Conservation (phyloP, 257 asterid genomes). For the Jasminum sambac region DNA sequence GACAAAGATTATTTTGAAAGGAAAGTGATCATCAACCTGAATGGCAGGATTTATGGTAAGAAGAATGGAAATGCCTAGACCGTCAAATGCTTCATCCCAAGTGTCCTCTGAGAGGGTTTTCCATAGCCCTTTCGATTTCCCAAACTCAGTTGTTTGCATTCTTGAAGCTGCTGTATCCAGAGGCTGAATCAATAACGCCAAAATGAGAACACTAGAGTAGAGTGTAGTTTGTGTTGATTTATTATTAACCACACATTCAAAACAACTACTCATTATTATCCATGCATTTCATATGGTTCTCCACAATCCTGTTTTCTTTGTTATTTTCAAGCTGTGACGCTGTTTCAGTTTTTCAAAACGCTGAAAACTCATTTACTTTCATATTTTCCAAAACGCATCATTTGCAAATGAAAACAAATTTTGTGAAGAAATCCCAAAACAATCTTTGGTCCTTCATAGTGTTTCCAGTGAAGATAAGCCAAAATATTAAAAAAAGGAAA, state of each 20-base stretch:
- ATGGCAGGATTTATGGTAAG: slow-evolving; percentile 90
- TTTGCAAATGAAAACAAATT: no score
- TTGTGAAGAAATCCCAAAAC: no score
- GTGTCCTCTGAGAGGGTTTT: slow-evolving; percentile 71
- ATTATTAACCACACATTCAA: no score
- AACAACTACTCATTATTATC: no score
- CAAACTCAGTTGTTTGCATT: slow-evolving; percentile 94
- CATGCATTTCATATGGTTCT: no score
- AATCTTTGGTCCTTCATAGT: no score
- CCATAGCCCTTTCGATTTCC: slow-evolving; percentile 84
- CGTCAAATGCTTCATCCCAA: slow-evolving; percentile 85
- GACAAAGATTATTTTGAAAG: slow-evolving; percentile 15
- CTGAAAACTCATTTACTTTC: no score
- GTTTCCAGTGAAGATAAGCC: no score
- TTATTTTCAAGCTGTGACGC: not conserved
- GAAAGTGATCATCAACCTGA: slow-evolving; percentile 50
- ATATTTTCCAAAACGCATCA: no score
- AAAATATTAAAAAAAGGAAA: no score
- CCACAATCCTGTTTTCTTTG: not conserved
- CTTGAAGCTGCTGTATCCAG: slow-evolving; percentile 92
- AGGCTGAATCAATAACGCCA: slow-evolving; percentile 56
- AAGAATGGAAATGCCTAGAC: slow-evolving; percentile 81
- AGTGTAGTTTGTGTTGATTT: no score
- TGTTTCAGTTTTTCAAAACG: no score
- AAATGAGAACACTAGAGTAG: slow-evolving; percentile 24